Percentiles rank a stretch among this genome's conserved stretches.
phyloP scores from a whole-genome alignment of 2,329 filamentous ascomycete species.

The Chaetothyriales sp. region DNA sequence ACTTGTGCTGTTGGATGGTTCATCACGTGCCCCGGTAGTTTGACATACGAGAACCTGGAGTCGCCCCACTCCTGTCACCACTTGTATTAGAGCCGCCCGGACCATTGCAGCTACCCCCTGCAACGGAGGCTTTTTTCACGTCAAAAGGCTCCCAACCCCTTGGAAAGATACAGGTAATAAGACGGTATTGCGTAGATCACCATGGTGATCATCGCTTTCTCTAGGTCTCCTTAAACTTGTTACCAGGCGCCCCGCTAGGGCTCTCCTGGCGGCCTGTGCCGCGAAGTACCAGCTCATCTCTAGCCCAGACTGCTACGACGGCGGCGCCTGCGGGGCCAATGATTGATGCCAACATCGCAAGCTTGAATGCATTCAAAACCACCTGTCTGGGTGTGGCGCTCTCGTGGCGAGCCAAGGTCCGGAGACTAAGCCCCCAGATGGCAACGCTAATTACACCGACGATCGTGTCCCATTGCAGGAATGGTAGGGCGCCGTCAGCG shows the following conservation, averaged over 20 bases:
- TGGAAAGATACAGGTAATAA: too few species aligned
- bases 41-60: too few species aligned
- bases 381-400: slow-evolving; percentile 19
- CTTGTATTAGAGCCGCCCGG: too few species aligned
- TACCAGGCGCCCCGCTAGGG: not conserved
- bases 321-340: slow-evolving; percentile 33
- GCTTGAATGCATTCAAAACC: slow-evolving; percentile 23
- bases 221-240: not conserved
- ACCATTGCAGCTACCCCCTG: too few species aligned
- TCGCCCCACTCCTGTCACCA: too few species aligned
- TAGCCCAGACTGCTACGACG: slow-evolving; percentile 36
- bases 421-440: slow-evolving; percentile 33
- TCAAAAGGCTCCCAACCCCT: too few species aligned
- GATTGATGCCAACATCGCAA: slow-evolving; percentile 23
- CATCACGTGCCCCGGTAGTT: too few species aligned
- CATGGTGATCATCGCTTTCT: not conserved
- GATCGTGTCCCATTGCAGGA: slow-evolving; percentile 38
- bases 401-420: slow-evolving; percentile 21
- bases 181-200: not conserved
- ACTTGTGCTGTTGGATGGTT: too few species aligned
- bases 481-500: slow-evolving; percentile 30
- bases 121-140: not conserved
- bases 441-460: slow-evolving; percentile 31
- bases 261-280: not conserved
- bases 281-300: slow-evolving; percentile 32